phyloP scores from a whole-genome alignment of 1,284 basidiomycete species.

The Phylloporus gajari region DNA sequence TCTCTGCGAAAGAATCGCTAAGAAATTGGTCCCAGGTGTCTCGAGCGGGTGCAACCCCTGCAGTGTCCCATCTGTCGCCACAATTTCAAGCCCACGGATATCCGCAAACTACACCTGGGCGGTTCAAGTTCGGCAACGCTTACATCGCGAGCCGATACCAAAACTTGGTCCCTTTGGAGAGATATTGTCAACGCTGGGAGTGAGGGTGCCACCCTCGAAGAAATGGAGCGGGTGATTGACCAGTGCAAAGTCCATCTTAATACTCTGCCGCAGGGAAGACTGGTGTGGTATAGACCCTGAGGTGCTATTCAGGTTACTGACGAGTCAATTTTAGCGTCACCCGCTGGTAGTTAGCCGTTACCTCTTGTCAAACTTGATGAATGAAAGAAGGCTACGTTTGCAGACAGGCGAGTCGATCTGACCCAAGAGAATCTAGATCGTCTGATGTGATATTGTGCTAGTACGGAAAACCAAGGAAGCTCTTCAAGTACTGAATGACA shows the following conservation, averaged over 20 bases:
- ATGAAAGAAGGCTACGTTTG: background rate
- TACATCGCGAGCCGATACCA: background rate
- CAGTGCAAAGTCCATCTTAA: constrained; percentile 2
- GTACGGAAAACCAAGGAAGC: constrained; percentile 8
- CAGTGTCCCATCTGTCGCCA: constrained; percentile 27
- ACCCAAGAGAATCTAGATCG: constrained; percentile 2
- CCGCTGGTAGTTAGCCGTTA: constrained; percentile 4
- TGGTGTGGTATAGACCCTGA: background rate
- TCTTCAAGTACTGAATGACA: background rate
- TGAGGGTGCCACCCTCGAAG: constrained; percentile 11
- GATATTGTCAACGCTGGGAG: background rate
- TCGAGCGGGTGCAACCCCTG: constrained; percentile 14
- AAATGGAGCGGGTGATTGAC: constrained; percentile 17
- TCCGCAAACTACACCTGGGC: constrained; percentile 18
- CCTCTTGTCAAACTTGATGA: constrained; percentile 10
- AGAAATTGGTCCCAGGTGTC: constrained; percentile 15
- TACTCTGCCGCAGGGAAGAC: background rate
- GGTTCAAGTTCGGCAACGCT: background rate
- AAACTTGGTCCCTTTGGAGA: constrained; percentile 5
- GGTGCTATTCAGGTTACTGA: background rate
- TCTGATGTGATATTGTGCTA: background rate
- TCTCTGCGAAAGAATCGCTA: background rate
- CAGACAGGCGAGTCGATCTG: constrained; percentile 4
- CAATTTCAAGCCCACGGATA: constrained; percentile 9
- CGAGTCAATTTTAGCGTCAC: constrained; percentile 1